Conservation (phyloP, 345 rosid species). For the Orychophragmus violaceus region DNA sequence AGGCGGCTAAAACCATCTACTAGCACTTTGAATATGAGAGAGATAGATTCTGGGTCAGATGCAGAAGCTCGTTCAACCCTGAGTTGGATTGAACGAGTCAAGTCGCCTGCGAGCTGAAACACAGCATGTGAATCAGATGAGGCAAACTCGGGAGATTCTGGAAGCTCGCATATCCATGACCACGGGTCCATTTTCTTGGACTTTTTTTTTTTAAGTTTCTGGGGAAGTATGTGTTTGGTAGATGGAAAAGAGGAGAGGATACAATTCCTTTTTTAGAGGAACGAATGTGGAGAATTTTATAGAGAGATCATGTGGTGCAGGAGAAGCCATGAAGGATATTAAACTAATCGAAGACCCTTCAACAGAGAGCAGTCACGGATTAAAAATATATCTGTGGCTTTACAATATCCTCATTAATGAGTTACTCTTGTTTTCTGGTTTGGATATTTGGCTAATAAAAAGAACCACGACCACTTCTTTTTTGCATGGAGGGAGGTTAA, state of each 20-base stretch:
- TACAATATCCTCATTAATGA: conserved; percentile 21
- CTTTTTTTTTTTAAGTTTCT: background rate
- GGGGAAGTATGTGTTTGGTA: background rate
- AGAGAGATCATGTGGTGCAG: conserved; percentile 38
- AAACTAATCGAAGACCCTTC: conserved; percentile 25
- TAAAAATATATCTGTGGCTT: background rate
- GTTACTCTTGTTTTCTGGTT: conserved; percentile 13
- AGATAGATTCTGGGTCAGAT: conserved; percentile 28
- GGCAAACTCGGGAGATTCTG: conserved; percentile 26
- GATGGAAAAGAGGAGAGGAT: conserved; percentile 5
- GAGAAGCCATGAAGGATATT: conserved; percentile 36
- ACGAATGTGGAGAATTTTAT: conserved; percentile 26
- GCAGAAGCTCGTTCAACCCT: conserved; percentile 39
- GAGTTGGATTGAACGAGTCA: conserved; percentile 46
- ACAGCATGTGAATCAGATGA: conserved; percentile 30
- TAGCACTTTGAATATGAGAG: conserved; percentile 40
- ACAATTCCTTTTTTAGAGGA: background rate
- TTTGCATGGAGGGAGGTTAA: conserved; percentile 31
- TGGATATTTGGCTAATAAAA: conserved; percentile 13
- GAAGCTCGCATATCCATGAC: conserved; percentile 76
- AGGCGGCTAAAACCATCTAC: conserved; percentile 38
- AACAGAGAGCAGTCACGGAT: conserved; percentile 12
- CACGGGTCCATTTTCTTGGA: conserved; percentile 52
- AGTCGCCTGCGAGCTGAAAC: conserved; percentile 42
- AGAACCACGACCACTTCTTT: conserved; percentile 10